Percentiles rank a stretch among this genome's conserved stretches.
These are phyloP conservation scores for Sclerotinia minor DNA, from an alignment of 2,329 filamentous ascomycete species.

Conservation along the genomic window DNA sequence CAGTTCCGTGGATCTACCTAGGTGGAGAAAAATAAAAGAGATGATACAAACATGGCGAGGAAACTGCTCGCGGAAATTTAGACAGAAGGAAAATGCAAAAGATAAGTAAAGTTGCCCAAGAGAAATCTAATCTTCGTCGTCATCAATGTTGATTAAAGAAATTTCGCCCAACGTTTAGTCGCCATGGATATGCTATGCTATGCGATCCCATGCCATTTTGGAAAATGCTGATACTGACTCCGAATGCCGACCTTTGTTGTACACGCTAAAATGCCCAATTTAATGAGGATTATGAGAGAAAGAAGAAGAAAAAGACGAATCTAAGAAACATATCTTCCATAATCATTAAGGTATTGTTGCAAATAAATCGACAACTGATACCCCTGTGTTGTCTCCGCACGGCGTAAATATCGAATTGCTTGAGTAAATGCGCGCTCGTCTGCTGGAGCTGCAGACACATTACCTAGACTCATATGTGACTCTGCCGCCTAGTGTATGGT, in stretches of 20 bases:
- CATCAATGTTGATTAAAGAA: neutral
- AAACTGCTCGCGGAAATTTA: neutral
- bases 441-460: conserved; percentile 48
- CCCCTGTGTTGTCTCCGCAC: conserved; percentile 45
- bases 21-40: neutral
- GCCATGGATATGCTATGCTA: conserved; percentile 6
- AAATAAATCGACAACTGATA: conserved; percentile 49
- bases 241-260: neutral
- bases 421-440: conserved; percentile 49
- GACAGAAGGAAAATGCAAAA: neutral
- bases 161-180: neutral
- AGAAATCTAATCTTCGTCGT: neutral
- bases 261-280: conserved; percentile 9
- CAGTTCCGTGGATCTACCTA: neutral
- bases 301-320: conserved; percentile 23
- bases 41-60: neutral
- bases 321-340: conserved; percentile 43
- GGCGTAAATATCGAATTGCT: conserved; percentile 49
- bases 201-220: neutral
- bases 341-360: conserved; percentile 51
- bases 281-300: neutral
- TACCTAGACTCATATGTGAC: conserved; percentile 54
- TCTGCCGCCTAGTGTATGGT: conserved; percentile 48
- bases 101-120: neutral
- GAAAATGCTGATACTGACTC: conserved; percentile 1